Conservation (phyloP, 352 stramenopile species). For the Albugo laibachii region DNA sequence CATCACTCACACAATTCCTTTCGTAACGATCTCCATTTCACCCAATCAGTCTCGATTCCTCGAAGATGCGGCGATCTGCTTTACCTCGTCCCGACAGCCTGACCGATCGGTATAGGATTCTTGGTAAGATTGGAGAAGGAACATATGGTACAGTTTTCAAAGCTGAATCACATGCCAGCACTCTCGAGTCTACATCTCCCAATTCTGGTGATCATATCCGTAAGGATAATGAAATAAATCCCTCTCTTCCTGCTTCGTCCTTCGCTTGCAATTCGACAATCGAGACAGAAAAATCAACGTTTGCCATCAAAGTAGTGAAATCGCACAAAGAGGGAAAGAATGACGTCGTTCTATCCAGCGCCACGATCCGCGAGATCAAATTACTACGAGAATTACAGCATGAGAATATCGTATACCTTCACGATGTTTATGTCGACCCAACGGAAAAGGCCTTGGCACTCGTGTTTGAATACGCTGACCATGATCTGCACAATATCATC, state of each 20-base stretch:
- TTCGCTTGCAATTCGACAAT: constrained; percentile 7
- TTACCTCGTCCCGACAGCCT: constrained; percentile 45
- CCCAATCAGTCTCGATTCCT: not conserved
- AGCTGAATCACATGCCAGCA: constrained; percentile 26
- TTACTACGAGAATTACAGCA: constrained; percentile 72
- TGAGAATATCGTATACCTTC: constrained; percentile 71
- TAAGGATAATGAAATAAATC: not conserved
- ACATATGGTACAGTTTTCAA: constrained; percentile 84
- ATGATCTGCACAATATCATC: constrained; percentile 81
- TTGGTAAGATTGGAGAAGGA: constrained; percentile 76
- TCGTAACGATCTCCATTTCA: no score
- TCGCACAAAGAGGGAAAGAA: constrained; percentile 80
- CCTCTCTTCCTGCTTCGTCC: no score
- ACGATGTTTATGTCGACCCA: constrained; percentile 75
- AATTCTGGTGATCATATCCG: constrained; percentile 1
- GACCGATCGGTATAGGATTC: constrained; percentile 68
- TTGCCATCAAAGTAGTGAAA: constrained; percentile 81
- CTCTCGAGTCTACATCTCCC: not conserved
- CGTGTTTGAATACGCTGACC: constrained; percentile 80
- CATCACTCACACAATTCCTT: no score
- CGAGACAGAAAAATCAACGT: constrained; percentile 62
- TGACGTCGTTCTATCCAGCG: constrained; percentile 75
- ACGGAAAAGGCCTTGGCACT: constrained; percentile 64
- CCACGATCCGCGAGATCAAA: constrained; percentile 81
- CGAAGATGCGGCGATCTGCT: constrained; percentile 28